Evolutionary conservation across 2,329 filamentous ascomycete species (phyloP).

Genomic region (Colletotrichum limetticola): DNA sequence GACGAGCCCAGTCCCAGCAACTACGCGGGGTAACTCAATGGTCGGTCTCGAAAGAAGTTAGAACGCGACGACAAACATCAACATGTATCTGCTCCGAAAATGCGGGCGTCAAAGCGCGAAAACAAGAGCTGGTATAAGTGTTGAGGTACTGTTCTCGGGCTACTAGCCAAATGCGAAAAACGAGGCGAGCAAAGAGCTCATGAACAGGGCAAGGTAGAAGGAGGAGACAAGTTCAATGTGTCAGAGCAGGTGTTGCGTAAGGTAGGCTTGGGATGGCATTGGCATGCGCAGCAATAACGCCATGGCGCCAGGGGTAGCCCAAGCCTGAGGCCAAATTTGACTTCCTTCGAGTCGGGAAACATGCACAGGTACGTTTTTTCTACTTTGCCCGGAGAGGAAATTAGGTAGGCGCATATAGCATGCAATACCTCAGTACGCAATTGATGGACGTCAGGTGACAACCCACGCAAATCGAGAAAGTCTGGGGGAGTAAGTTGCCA

Average conservation of each 20-base stretch:
- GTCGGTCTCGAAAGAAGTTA: not conserved
- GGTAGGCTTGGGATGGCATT: not conserved
- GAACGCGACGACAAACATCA: not conserved
- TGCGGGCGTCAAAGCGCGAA: not conserved
- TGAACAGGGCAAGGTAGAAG: not conserved
- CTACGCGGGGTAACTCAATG: not conserved
- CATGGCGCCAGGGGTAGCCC: not conserved
- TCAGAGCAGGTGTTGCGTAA: not conserved
- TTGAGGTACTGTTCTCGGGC: not conserved
- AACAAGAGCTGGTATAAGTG: too few relatives aligned
- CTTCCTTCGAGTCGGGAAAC: too few relatives aligned
- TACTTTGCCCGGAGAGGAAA: too few relatives aligned
- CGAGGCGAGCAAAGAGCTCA: not conserved
- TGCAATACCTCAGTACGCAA: too few relatives aligned
- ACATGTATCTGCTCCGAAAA: not conserved
- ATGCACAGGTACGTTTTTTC: too few relatives aligned
- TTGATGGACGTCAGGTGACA: too few relatives aligned
- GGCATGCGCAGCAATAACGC: too few relatives aligned
- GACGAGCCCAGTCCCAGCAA: not conserved
- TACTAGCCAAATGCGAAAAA: not conserved
- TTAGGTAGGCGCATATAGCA: too few relatives aligned
- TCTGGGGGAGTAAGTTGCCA: too few relatives aligned
- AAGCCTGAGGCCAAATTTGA: not conserved
- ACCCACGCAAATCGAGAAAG: too few relatives aligned
- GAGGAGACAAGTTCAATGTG: not conserved